These are phyloP conservation scores for Phytophthora foliorum DNA, from an alignment of 352 stramenopile genomes.

Conservation along the genomic window DNA sequence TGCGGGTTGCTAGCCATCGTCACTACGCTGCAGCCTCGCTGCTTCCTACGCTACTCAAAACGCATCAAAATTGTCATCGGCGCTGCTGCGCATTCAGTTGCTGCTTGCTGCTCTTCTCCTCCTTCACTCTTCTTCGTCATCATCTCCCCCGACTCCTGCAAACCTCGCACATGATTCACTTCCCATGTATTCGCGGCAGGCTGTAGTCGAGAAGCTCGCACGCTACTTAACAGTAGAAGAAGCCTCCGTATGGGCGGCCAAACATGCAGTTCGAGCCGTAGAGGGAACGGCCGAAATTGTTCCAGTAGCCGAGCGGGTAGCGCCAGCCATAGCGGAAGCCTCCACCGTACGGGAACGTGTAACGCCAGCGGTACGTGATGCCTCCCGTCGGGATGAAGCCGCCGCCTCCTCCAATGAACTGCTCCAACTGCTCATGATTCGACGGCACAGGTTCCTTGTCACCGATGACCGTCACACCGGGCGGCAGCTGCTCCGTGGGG, in stretches of 20 bases:
- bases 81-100: slow-evolving; percentile 5
- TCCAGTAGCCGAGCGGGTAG: slow-evolving; percentile 55
- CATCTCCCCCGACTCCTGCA: slow-evolving; percentile 2
- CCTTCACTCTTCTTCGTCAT: background rate
- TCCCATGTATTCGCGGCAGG: slow-evolving; percentile 21
- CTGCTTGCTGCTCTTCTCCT: slow-evolving; percentile 5
- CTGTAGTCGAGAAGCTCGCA: slow-evolving; percentile 12
- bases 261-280: slow-evolving; percentile 44
- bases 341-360: slow-evolving; percentile 29
- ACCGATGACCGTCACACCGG: slow-evolving; percentile 33
- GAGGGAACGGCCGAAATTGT: slow-evolving; percentile 38
- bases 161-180: slow-evolving; percentile 25
- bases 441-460: slow-evolving; percentile 34
- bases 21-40: slow-evolving; percentile 6
- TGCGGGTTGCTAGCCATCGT: slow-evolving; percentile 8
- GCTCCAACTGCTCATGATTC: slow-evolving; percentile 35
- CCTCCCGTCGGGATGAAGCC: slow-evolving; percentile 43
- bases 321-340: slow-evolving; percentile 47
- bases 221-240: slow-evolving; percentile 49
- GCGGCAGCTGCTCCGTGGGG: slow-evolving; percentile 25
- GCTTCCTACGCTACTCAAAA: slow-evolving; percentile 31
- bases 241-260: slow-evolving; percentile 39
- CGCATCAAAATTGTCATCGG: slow-evolving; percentile 14
- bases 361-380: slow-evolving; percentile 48
- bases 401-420: slow-evolving; percentile 29